phyloP scores from a whole-genome alignment of 1,139 yeast species.

The Yamadazyma conglobata region DNA sequence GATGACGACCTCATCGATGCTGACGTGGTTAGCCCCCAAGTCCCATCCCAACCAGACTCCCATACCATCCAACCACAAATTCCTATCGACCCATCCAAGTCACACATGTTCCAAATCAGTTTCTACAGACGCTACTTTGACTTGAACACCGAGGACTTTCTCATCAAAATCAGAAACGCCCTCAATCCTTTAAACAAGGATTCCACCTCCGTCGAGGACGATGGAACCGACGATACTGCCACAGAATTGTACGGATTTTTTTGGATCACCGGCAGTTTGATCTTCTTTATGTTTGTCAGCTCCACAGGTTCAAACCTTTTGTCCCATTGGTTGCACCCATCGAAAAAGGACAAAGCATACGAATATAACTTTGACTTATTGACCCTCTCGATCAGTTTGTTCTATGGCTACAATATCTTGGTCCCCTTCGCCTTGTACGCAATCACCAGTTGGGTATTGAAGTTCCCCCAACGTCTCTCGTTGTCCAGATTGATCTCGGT shows the following conservation, averaged over 20 bases:
- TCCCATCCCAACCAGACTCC: slow-evolving; percentile 12
- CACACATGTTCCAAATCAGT: slow-evolving; percentile 52
- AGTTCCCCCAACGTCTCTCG: slow-evolving; percentile 39
- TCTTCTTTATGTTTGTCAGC: slow-evolving; percentile 68
- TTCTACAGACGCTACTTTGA: slow-evolving; percentile 62
- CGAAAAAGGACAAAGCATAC: slow-evolving; percentile 39
- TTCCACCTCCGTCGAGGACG: slow-evolving; percentile 14
- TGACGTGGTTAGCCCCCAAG: slow-evolving; percentile 5
- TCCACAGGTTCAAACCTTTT: slow-evolving; percentile 52
- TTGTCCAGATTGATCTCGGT: slow-evolving; percentile 50
- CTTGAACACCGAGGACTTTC: slow-evolving; percentile 59
- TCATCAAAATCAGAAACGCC: slow-evolving; percentile 40
- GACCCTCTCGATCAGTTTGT: slow-evolving; percentile 59
- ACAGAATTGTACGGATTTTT: slow-evolving; percentile 78
- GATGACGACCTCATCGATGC: slow-evolving; percentile 15
- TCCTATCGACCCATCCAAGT: slow-evolving; percentile 14
- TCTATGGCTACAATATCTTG: slow-evolving; percentile 69
- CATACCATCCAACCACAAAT: slow-evolving; percentile 17
- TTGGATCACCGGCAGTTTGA: slow-evolving; percentile 81
- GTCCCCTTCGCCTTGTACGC: slow-evolving; percentile 57
- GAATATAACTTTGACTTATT: slow-evolving; percentile 61
- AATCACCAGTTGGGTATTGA: slow-evolving; percentile 40
- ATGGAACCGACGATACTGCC: slow-evolving; percentile 26
- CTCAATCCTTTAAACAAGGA: slow-evolving; percentile 41
- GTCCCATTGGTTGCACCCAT: slow-evolving; percentile 43